Percentiles rank a stretch among this genome's conserved stretches.
These are phyloP conservation scores for Hypoxylon lienhwacheense DNA, from an alignment of 495 filamentous ascomycete species.

Conservation along the genomic window DNA sequence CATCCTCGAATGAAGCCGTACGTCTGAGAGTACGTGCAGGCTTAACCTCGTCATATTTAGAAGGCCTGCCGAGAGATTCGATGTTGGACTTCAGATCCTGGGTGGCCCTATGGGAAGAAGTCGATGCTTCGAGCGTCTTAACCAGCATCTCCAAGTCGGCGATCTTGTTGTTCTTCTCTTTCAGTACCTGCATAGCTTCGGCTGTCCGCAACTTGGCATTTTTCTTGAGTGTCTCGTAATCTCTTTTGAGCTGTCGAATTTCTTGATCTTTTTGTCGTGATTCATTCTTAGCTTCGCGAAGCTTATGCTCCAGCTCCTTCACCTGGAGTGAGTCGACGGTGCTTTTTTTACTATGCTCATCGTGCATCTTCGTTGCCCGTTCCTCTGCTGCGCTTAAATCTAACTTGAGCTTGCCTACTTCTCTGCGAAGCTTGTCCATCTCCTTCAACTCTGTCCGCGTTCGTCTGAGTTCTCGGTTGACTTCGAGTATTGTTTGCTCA, in stretches of 20 bases:
- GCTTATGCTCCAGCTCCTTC: constrained; percentile 48
- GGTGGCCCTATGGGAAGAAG: constrained; percentile 19
- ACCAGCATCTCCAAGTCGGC: constrained; percentile 47
- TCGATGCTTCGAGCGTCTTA: constrained; percentile 19
- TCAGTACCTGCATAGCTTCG: constrained; percentile 58
- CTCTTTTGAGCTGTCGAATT: constrained; percentile 53
- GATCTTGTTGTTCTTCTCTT: constrained; percentile 68
- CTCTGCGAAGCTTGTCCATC: constrained; percentile 51
- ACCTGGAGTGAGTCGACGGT: constrained; percentile 41
- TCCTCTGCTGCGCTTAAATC: constrained; percentile 52
- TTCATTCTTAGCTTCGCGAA: constrained; percentile 45
- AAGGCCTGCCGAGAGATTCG: constrained; percentile 32
- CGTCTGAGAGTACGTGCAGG: constrained; percentile 17
- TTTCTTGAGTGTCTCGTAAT: constrained; percentile 61
- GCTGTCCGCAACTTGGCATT: constrained; percentile 59
- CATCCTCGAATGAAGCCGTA: constrained; percentile 30
- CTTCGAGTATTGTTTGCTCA: constrained; percentile 49
- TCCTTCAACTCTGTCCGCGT: constrained; percentile 55
- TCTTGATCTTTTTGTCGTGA: constrained; percentile 53
- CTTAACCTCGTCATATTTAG: constrained; percentile 21
- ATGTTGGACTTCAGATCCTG: constrained; percentile 31
- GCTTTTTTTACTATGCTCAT: constrained; percentile 52
- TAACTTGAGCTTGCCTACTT: constrained; percentile 50
- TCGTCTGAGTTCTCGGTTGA: constrained; percentile 50
- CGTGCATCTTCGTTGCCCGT: constrained; percentile 43